Evolutionary conservation across 345 rosid species (phyloP).

Genomic region (Dipteronia dyeriana): DNA sequence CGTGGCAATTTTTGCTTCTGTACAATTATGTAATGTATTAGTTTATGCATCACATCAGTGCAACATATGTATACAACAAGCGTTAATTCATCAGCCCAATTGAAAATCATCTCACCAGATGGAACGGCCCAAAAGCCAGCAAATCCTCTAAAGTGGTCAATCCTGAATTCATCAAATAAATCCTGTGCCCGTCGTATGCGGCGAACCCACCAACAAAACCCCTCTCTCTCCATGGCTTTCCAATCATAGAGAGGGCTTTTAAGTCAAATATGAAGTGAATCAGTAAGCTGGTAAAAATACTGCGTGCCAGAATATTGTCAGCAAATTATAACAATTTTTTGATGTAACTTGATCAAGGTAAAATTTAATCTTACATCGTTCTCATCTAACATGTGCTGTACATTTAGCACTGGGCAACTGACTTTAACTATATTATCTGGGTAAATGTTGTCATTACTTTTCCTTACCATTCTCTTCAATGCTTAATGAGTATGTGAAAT

Average conservation of each 20-base stretch:
- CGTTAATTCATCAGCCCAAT: constrained; percentile 13
- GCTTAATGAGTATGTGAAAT: too few species aligned
- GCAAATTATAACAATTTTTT: not conserved
- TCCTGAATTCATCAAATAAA: constrained; percentile 86
- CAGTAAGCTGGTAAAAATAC: constrained; percentile 16
- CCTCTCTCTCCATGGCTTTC: constrained; percentile 89
- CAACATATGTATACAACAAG: constrained; percentile 12
- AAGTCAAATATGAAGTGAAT: constrained; percentile 24
- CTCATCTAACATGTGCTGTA: not conserved
- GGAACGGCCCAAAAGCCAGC: constrained; percentile 96
- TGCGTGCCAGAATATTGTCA: not conserved
- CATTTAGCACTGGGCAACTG: not conserved
- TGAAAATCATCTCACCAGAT: constrained; percentile 60
- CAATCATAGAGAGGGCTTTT: constrained; percentile 92
- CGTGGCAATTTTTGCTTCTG: constrained; percentile 86
- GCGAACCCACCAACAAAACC: constrained; percentile 86
- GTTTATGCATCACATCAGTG: constrained; percentile 5
- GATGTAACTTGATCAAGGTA: not conserved
- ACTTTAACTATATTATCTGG: not conserved
- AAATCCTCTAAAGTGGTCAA: constrained; percentile 97
- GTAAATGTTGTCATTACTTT: too few species aligned
- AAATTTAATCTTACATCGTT: not conserved
- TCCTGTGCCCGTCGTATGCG: constrained; percentile 72
- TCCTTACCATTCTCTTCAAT: too few species aligned
- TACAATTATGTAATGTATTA: constrained; percentile 26